Evolutionary conservation across 225 moss, liverwort and hornwort species (phyloP).

Genomic region (Marchantia paleacea): DNA sequence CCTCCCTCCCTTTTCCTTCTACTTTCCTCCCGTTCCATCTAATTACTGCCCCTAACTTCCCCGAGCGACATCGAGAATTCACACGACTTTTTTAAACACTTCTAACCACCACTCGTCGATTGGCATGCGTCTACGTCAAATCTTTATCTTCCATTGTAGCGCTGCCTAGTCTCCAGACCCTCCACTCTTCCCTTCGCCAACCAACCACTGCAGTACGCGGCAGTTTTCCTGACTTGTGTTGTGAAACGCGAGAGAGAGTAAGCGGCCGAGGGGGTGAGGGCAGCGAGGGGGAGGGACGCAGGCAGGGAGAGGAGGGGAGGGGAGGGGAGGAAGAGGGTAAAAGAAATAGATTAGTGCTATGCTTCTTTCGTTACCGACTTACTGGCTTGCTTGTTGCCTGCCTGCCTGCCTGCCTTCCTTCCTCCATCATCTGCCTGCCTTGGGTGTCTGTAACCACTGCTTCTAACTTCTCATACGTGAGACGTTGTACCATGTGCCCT

Average conservation of each 20-base stretch:
- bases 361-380: conserved; percentile 10
- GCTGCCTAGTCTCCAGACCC: not conserved
- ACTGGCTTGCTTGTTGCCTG: not conserved
- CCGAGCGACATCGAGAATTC: no score
- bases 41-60: no score
- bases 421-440: no score
- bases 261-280: not conserved
- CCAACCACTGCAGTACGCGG: not conserved
- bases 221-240: not conserved
- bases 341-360: conserved; percentile 6
- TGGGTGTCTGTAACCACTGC: not conserved
- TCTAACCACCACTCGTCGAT: no score
- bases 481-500: conserved; percentile 8
- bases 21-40: not conserved
- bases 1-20: not conserved
- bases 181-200: not conserved
- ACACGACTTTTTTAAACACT: no score
- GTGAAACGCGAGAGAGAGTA: not conserved
- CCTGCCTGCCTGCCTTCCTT: not conserved
- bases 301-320: not conserved
- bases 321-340: not conserved
- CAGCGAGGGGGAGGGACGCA: not conserved
- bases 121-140: no score
- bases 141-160: no score
- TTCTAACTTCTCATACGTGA: not conserved